Conservation (phyloP, 306 rosid genomes). For the Arachis stenosperma region DNA sequence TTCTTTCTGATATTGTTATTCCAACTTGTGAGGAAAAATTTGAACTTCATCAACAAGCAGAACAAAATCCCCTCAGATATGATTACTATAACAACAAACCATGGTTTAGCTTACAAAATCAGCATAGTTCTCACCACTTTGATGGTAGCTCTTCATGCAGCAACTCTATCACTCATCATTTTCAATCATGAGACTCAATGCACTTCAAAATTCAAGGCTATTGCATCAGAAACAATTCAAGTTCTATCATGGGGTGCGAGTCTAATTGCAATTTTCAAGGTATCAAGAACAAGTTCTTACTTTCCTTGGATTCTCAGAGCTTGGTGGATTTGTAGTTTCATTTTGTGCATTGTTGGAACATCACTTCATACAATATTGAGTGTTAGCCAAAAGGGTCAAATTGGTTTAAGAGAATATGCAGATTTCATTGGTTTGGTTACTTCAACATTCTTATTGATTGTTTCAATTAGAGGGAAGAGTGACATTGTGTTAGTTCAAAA, state of each 20-base stretch:
- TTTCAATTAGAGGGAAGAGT: constrained; percentile 73
- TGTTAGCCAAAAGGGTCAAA: constrained; percentile 35
- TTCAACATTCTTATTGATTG: constrained; percentile 55
- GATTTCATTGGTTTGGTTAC: constrained; percentile 61
- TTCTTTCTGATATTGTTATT: constrained; percentile 51
- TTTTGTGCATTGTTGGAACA: constrained; percentile 47
- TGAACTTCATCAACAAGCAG: constrained; percentile 38
- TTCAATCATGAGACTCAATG: constrained; percentile 62
- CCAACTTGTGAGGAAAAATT: constrained; percentile 36
- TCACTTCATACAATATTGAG: constrained; percentile 49
- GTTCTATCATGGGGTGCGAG: constrained; percentile 60
- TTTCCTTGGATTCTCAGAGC: constrained; percentile 80
- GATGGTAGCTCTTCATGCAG: constrained; percentile 51
- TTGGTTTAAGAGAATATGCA: constrained; percentile 55
- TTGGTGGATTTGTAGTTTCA: constrained; percentile 83
- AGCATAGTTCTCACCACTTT: constrained; percentile 57
- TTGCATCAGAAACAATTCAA: constrained; percentile 61
- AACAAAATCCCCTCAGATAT: constrained; percentile 43
- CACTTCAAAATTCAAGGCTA: constrained; percentile 40
- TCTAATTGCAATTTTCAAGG: constrained; percentile 45
- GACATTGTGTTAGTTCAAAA: constrained; percentile 40
- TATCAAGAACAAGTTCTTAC: constrained; percentile 39
- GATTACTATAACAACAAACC: constrained; percentile 32
- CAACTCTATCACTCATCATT: constrained; percentile 44
- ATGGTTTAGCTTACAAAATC: constrained; percentile 54